These are phyloP conservation scores for Backusella sp. DNA, from an alignment of 192 early-diverging fungal species.

Conservation along the genomic window DNA sequence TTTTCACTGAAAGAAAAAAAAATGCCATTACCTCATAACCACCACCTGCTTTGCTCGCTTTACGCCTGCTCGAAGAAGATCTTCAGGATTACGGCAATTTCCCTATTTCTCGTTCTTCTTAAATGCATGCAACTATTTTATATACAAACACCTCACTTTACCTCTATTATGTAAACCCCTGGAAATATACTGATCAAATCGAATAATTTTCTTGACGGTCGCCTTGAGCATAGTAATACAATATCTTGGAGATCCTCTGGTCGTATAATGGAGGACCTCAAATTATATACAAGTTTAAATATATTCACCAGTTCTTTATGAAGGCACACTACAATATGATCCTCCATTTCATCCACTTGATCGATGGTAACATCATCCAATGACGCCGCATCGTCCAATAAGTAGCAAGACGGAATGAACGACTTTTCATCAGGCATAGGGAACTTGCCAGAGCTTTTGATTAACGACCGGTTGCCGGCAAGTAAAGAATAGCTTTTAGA, in stretches of 20 bases:
- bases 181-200: slow-evolving; percentile 42
- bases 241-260: slow-evolving; percentile 43
- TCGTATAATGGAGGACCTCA: slow-evolving; percentile 33
- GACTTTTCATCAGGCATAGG: slow-evolving; percentile 3
- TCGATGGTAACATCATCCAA: slow-evolving; percentile 16
- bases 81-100: slow-evolving; percentile 43
- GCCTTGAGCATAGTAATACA: slow-evolving; percentile 37
- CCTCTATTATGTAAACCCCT: slow-evolving; percentile 41
- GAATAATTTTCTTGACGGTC: slow-evolving; percentile 34
- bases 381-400: neutral
- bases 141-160: slow-evolving; percentile 3
- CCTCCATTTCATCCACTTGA: slow-evolving; percentile 2
- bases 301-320: slow-evolving; percentile 33
- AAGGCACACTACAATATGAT: slow-evolving; percentile 43
- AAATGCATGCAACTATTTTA: neutral
- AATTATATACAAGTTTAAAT: slow-evolving; percentile 27
- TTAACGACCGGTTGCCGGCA: neutral
- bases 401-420: slow-evolving; percentile 8
- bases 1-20: neutral
- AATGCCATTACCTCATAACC: slow-evolving; percentile 27
- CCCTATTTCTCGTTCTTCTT: slow-evolving; percentile 26
- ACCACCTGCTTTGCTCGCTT: slow-evolving; percentile 42
- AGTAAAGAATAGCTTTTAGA: slow-evolving; percentile 12
- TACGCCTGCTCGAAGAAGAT: slow-evolving; percentile 43
- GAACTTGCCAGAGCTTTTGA: neutral